Conservation (phyloP, 73 alveolate species). For the Blepharisma japonicum region DNA sequence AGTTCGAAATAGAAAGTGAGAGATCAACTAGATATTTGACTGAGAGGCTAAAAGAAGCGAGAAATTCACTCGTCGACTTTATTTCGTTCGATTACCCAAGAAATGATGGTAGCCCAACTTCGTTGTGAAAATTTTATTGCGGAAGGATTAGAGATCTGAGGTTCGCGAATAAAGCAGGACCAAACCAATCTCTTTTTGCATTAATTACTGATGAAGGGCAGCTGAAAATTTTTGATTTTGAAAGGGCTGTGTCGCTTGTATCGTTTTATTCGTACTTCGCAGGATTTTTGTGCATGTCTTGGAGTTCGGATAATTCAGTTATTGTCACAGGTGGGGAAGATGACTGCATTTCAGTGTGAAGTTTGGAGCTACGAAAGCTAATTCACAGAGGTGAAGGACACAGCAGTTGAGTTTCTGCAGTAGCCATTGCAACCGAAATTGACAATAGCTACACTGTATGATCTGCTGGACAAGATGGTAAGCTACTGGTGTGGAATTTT, state of each 20-base stretch:
- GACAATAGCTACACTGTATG: neutral
- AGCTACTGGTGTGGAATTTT: neutral
- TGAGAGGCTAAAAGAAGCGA: conserved; percentile 13
- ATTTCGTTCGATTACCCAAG: neutral
- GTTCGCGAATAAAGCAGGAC: neutral
- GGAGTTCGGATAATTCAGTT: conserved; percentile 2
- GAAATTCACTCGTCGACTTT: neutral
- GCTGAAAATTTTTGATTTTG: conserved; percentile 4
- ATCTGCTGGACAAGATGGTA: conserved; percentile 28
- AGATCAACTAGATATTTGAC: neutral
- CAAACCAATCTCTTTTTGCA: neutral
- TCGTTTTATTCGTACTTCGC: neutral
- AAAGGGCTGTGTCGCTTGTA: neutral
- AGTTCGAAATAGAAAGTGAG: neutral
- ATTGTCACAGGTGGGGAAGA: conserved; percentile 27
- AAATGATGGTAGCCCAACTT: neutral
- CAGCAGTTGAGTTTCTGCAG: neutral
- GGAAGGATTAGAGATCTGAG: neutral
- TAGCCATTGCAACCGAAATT: neutral
- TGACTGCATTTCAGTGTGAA: conserved; percentile 11
- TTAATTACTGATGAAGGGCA: neutral
- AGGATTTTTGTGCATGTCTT: neutral
- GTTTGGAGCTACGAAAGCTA: neutral
- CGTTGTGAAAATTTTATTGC: neutral
- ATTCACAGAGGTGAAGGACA: neutral